Percentiles rank a stretch among this genome's conserved stretches.
phyloP scores from a whole-genome alignment of 2,329 filamentous ascomycete genomes.

The Microsporum audouinii region DNA sequence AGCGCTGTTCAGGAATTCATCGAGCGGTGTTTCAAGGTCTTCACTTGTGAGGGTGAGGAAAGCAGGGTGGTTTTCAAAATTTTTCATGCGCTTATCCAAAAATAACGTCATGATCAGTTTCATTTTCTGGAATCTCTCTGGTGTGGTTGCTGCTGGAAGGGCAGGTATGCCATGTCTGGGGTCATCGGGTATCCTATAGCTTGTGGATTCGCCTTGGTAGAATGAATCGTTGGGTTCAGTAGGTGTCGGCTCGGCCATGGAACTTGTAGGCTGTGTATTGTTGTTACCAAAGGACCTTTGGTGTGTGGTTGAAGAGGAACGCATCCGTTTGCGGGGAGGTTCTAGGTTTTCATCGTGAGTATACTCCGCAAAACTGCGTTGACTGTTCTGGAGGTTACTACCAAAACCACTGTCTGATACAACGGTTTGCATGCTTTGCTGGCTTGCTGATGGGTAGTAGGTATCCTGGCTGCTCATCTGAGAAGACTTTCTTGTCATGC shows the following conservation, averaged over 20 bases:
- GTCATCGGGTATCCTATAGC: conserved; percentile 9
- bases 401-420: conserved; percentile 63
- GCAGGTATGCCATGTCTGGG: conserved; percentile 25
- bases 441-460: conserved; percentile 58
- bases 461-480: conserved; percentile 52
- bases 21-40: conserved; percentile 86
- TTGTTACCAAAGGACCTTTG: conserved; percentile 26
- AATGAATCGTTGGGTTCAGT: conserved; percentile 39
- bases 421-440: conserved; percentile 63
- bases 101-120: conserved; percentile 73
- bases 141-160: conserved; percentile 42
- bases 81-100: conserved; percentile 58
- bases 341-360: conserved; percentile 34
- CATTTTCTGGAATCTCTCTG: conserved; percentile 67
- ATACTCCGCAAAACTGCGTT: conserved; percentile 22
- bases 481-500: conserved; percentile 59
- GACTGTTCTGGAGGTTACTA: conserved; percentile 50
- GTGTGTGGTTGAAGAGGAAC: conserved; percentile 41
- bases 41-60: conserved; percentile 62
- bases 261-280: conserved; percentile 23
- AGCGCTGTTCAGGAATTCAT: conserved; percentile 72
- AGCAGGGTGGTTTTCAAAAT: conserved; percentile 63
- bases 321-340: conserved; percentile 68
- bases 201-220: conserved; percentile 23
- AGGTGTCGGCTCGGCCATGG: conserved; percentile 33